phyloP scores from a whole-genome alignment of 805 yeast species.

The Lachancea nothofagi region DNA sequence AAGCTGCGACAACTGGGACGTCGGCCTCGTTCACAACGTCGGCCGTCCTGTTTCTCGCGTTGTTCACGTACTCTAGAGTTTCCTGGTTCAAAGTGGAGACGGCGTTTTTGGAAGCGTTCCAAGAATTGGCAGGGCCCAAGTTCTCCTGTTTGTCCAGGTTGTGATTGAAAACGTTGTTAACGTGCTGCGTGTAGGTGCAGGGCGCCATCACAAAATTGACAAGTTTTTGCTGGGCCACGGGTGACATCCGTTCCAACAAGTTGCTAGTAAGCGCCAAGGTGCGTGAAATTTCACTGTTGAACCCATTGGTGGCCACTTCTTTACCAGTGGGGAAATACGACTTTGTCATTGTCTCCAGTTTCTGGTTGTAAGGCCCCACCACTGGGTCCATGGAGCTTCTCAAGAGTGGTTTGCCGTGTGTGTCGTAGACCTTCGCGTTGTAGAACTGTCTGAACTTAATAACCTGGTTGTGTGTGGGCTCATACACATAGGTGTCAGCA shows the following conservation, averaged over 20 bases:
- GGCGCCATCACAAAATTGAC: conserved; percentile 33
- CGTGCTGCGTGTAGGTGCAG: conserved; percentile 32
- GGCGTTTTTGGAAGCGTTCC: conserved; percentile 32
- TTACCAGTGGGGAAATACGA: conserved; percentile 44
- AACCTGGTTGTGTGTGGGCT: conserved; percentile 47
- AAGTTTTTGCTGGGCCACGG: conserved; percentile 30
- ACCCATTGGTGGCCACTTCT: conserved; percentile 38
- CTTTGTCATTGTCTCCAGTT: conserved; percentile 42
- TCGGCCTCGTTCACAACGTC: not conserved
- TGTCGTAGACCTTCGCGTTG: conserved; percentile 48
- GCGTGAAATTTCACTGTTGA: conserved; percentile 54
- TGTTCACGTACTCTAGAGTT: conserved; percentile 17
- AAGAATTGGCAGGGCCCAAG: conserved; percentile 26
- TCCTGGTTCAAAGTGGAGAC: conserved; percentile 31
- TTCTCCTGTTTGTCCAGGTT: conserved; percentile 39
- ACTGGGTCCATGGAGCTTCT: conserved; percentile 60
- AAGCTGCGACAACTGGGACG: not conserved
- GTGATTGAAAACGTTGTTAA: conserved; percentile 35
- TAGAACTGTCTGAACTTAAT: conserved; percentile 45
- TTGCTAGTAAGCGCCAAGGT: conserved; percentile 40
- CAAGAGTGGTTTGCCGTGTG: conserved; percentile 56
- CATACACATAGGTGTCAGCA: conserved; percentile 34
- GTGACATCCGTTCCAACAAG: conserved; percentile 36
- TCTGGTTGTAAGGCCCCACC: conserved; percentile 54
- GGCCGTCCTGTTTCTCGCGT: not conserved